Evolutionary conservation across 2,329 filamentous ascomycete genomes (phyloP), one percentile per base, ranked within the genome.

Genomic region (Emydomyces testavorans): DNA sequence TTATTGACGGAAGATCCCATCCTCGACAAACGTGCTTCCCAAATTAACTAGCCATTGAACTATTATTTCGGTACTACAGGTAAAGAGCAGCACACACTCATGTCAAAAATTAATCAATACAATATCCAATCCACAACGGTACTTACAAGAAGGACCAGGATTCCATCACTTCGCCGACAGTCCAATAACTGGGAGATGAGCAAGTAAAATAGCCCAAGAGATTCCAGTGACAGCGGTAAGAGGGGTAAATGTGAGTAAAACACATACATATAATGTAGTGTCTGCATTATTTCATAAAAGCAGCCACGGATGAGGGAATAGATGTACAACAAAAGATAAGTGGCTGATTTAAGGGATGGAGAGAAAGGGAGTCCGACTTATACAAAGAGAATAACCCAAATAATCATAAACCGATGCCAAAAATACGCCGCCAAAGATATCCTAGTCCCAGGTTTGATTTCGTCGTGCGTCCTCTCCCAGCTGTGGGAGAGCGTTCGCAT

Each of bases 251-350:
- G 20, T 29, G 38, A 2, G 38, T n/a, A 28, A 26, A 21, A 37
- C 5, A 23, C 32, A 32, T n/a, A 18, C 2, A 6, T 29, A 18
- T 2, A n/a, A 11, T 28, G 20, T 11, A 31, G n/a, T 6, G 38
- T 18, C 39, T 34, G 40, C 18, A 23, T 24, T n/a, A 28, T 28
- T 18, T 43, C 40, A 43, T 43, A 43, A 15, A 46, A 46, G 43
- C 43, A 37, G 34, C 34, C 32, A 18, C 6, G 23, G 18, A 23
- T 38, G 13, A 28, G 6, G 11, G 6, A 24, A 38, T n/a, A n/a
- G n/a, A n/a, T n/a, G n/a, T n/a, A n/a, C n/a, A n/a, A n/a, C n/a
- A n/a, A n/a, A n/a, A n/a, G n/a, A n/a, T 6, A 31, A 13, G 28
- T 13, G 28, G 28, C 6, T 31, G 28, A 6, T 31, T 6, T 13